Percentiles rank a stretch among this genome's conserved stretches.
Evolutionary conservation across 371 early-diverging fungal species (phyloP).

Genomic region (Mucor saturninus): DNA sequence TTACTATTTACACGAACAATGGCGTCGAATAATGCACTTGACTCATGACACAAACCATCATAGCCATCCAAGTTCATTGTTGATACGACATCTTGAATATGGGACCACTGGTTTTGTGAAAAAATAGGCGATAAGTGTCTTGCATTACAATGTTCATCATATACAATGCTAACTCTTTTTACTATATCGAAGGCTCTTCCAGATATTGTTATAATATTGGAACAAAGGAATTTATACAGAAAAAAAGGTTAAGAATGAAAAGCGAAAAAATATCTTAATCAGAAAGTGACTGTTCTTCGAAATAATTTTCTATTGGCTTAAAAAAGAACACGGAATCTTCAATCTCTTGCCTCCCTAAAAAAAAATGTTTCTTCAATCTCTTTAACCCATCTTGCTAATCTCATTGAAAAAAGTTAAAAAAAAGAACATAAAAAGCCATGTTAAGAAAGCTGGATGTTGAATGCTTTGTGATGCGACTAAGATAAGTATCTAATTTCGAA

Average conservation of each 20-base stretch:
- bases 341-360: slow-evolving; percentile 9
- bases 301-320: slow-evolving; percentile 3
- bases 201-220: slow-evolving; percentile 4
- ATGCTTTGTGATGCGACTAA: slow-evolving; percentile 13
- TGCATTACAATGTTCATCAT: too few species aligned
- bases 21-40: too few species aligned
- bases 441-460: slow-evolving; percentile 12
- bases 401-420: slow-evolving; percentile 7
- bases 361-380: slow-evolving; percentile 13
- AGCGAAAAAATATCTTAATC: slow-evolving; percentile 3
- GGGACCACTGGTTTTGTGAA: too few species aligned
- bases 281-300: slow-evolving; percentile 3
- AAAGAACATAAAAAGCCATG: slow-evolving; percentile 14
- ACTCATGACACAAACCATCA: too few species aligned
- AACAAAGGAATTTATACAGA: not conserved
- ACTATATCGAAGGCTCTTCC: slow-evolving; percentile 3
- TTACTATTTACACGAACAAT: too few species aligned
- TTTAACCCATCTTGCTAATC: slow-evolving; percentile 14
- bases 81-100: too few species aligned
- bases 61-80: too few species aligned
- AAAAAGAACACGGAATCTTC: slow-evolving; percentile 12
- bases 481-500: slow-evolving; percentile 22
- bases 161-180: slow-evolving; percentile 3
- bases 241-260: slow-evolving; percentile 3
- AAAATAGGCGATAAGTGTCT: too few species aligned